Evolutionary conservation across 805 yeast genomes (phyloP).

Genomic region (Pichia phayaonensis): DNA sequence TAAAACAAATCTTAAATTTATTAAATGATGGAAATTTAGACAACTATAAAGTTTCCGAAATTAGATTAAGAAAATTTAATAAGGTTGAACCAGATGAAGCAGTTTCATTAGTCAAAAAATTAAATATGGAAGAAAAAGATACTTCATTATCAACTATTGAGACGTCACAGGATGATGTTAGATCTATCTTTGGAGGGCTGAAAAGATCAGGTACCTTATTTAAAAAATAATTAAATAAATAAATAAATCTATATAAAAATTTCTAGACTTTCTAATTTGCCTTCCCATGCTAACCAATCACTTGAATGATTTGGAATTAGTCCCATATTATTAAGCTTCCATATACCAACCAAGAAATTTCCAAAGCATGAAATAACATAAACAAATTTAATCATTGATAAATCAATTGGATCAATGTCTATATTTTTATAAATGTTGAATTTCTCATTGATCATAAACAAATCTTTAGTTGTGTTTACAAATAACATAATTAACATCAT

Average conservation of each 20-base stretch:
- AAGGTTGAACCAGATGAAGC: constrained; percentile 73
- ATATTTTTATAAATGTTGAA: constrained; percentile 32
- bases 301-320: constrained; percentile 78
- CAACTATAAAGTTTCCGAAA: constrained; percentile 45
- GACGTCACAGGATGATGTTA: constrained; percentile 12
- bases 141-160: not conserved
- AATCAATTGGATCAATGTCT: constrained; percentile 16
- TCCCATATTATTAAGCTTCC: constrained; percentile 85
- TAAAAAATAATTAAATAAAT: not conserved
- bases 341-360: constrained; percentile 67
- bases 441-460: constrained; percentile 46
- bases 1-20: constrained; percentile 72
- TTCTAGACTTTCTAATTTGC: constrained; percentile 25
- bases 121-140: constrained; percentile 16
- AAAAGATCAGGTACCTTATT: constrained; percentile 18
- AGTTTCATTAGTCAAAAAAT: constrained; percentile 46
- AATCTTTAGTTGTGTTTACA: constrained; percentile 68
- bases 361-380: constrained; percentile 36
- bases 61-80: constrained; percentile 60
- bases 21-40: constrained; percentile 42
- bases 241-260: constrained; percentile 3
- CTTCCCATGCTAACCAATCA: constrained; percentile 92
- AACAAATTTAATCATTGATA: constrained; percentile 19
- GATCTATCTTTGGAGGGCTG: constrained; percentile 21
- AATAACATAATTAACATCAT: constrained; percentile 84